A percentile compares a stretch with the other conserved stretches of the same genome.
These are phyloP conservation scores for Populus hybrid DNA, from an alignment of 441 rosid species.

Conservation along the genomic window DNA sequence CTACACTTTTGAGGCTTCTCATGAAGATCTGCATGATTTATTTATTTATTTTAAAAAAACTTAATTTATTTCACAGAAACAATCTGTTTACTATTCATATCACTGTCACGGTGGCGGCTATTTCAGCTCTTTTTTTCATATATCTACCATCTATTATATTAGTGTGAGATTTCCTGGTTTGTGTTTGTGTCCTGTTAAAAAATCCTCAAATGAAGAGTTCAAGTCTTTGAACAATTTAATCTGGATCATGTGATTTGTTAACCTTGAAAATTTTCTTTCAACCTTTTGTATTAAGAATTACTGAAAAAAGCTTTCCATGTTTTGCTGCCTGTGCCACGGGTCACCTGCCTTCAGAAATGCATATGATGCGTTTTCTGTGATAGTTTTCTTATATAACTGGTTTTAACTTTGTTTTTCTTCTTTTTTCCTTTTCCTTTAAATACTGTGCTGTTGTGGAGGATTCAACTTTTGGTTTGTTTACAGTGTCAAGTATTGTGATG, in stretches of 20 bases:
- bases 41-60: no score
- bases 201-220: not conserved
- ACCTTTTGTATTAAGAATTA: not conserved
- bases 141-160: not conserved
- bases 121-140: not conserved
- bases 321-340: not conserved
- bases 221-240: not conserved
- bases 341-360: not conserved
- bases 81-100: not conserved
- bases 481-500: slow-evolving; percentile 87
- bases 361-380: not conserved
- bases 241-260: not conserved
- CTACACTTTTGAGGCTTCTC: not conserved
- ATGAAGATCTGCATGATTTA: no score
- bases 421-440: not conserved
- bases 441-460: slow-evolving; percentile 2
- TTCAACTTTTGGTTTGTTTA: slow-evolving; percentile 27
- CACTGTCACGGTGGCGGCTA: not conserved
- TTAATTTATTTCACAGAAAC: not conserved
- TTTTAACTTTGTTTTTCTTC: slow-evolving; percentile 6
- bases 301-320: not conserved
- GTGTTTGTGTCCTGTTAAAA: not conserved
- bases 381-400: not conserved
- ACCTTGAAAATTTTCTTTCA: not conserved
- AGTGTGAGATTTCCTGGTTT: not conserved